Percentiles rank a stretch among this genome's conserved stretches.
Conservation (phyloP, 768 basidiomycete species). For the Collybia mongolica region DNA sequence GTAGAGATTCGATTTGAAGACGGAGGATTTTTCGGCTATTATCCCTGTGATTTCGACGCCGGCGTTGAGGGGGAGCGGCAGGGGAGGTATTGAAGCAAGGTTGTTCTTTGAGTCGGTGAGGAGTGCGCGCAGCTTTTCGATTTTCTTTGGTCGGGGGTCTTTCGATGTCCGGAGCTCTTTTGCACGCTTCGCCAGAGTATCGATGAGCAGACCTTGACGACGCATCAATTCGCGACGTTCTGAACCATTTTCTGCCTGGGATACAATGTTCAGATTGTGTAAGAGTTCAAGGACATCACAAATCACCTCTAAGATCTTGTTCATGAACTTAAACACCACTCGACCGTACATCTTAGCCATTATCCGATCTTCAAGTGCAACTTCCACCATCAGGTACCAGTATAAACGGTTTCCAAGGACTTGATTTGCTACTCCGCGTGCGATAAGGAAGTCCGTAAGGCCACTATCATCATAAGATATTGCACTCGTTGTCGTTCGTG, state of each 20-base stretch:
- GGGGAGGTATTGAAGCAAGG: slow-evolving; percentile 72
- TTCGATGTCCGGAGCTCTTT: slow-evolving; percentile 87
- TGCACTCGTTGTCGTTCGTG: slow-evolving; percentile 69
- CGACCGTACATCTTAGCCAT: slow-evolving; percentile 93
- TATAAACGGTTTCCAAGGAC: slow-evolving; percentile 90
- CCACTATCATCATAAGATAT: slow-evolving; percentile 91
- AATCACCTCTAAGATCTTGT: slow-evolving; percentile 79
- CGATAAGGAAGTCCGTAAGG: slow-evolving; percentile 88
- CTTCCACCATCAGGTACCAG: slow-evolving; percentile 98
- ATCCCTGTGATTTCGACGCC: slow-evolving; percentile 82
- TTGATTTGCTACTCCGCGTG: slow-evolving; percentile 77
- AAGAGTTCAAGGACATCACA: not conserved
- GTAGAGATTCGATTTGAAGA: slow-evolving; percentile 97
- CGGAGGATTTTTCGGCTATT: slow-evolving; percentile 86
- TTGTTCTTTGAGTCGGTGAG: slow-evolving; percentile 85
- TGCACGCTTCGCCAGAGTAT: slow-evolving; percentile 81
- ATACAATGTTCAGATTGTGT: not conserved
- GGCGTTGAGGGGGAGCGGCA: slow-evolving; percentile 93
- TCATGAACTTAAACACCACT: slow-evolving; percentile 89
- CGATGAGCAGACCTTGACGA: slow-evolving; percentile 89
- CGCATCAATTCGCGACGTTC: slow-evolving; percentile 86
- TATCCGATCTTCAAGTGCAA: slow-evolving; percentile 80
- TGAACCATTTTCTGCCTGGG: slow-evolving; percentile 68
- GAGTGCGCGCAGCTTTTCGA: slow-evolving; percentile 87
- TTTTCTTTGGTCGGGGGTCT: slow-evolving; percentile 95